Percentiles rank a stretch among this genome's conserved stretches.
Conservation (phyloP, 2,329 filamentous ascomycete species). For the Bimuria novae-zelandiae region DNA sequence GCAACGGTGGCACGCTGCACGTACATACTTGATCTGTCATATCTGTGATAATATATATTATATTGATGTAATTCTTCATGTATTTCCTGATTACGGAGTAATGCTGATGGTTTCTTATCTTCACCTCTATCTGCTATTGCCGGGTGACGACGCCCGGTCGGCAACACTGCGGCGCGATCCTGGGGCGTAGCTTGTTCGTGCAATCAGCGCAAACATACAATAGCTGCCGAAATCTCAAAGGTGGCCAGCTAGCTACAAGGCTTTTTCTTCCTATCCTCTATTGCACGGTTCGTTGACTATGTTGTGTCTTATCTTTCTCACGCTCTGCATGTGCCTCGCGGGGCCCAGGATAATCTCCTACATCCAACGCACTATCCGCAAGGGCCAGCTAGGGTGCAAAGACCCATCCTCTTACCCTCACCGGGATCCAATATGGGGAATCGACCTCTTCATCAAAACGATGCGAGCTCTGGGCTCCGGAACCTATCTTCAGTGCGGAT, state of each 20-base stretch:
- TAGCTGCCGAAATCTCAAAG: neutral
- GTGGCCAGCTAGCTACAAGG: neutral
- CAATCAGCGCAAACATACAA: neutral
- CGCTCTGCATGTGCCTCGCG: neutral
- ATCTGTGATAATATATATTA: neutral
- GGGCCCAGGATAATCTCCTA: neutral
- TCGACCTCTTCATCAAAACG: conserved; percentile 21
- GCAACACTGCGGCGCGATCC: neutral
- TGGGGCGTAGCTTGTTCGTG: neutral
- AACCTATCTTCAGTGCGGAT: conserved; percentile 3
- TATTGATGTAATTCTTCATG: too few species aligned
- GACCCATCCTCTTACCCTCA: conserved; percentile 22
- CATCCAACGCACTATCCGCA: neutral
- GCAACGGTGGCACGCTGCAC: neutral
- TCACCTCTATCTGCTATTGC: neutral
- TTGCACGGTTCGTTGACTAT: neutral
- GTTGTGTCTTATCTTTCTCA: neutral
- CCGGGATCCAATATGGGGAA: conserved; percentile 24
- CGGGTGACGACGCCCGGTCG: too few species aligned
- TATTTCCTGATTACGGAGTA: too few species aligned
- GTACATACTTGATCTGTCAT: neutral
- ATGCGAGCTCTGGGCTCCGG: conserved; percentile 16
- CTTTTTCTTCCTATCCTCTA: too few species aligned
- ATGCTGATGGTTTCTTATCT: too few species aligned
- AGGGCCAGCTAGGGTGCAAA: conserved; percentile 9